A percentile compares a stretch with the other conserved stretches of the same genome.
phyloP scores from a whole-genome alignment of 2,329 filamentous ascomycete species.

The Alternaria angustiovoidea region DNA sequence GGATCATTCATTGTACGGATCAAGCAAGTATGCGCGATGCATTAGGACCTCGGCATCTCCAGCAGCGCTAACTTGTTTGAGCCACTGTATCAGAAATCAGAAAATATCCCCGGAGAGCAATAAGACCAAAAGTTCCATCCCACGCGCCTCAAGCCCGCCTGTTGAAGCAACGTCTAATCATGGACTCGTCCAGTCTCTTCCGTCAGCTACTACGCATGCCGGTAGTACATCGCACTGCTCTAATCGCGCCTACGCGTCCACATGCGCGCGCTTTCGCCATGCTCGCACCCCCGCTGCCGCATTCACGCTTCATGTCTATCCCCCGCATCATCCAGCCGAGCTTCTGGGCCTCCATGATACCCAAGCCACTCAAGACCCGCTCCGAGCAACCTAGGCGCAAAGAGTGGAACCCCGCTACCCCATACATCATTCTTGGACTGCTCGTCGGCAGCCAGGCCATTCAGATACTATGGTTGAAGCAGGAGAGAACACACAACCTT shows the following conservation, averaged over 20 bases:
- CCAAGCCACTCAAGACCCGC: slow-evolving; percentile 36
- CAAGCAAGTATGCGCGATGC: slow-evolving; percentile 6
- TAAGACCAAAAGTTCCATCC: background rate
- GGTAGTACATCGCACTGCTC: slow-evolving; percentile 27
- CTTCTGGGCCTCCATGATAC: slow-evolving; percentile 51
- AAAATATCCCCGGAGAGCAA: background rate
- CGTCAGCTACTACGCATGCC: slow-evolving; percentile 42
- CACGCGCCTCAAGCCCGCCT: background rate
- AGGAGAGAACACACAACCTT: slow-evolving; percentile 75
- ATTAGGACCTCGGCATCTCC: slow-evolving; percentile 20
- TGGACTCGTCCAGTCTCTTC: slow-evolving; percentile 37
- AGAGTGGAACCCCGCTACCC: slow-evolving; percentile 65
- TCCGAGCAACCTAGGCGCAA: slow-evolving; percentile 28
- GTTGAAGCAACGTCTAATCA: slow-evolving; percentile 12
- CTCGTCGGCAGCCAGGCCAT: slow-evolving; percentile 96
- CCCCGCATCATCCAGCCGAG: slow-evolving; percentile 49
- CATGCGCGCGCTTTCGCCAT: slow-evolving; percentile 35
- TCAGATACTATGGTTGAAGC: slow-evolving; percentile 83
- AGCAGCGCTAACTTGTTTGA: slow-evolving; percentile 6
- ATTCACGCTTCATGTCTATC: slow-evolving; percentile 35
- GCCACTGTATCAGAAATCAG: slow-evolving; percentile 4
- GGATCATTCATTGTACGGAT: background rate
- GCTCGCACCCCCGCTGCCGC: slow-evolving; percentile 22
- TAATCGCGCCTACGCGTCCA: slow-evolving; percentile 25
- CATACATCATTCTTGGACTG: slow-evolving; percentile 72